These are phyloP conservation scores for Eugenia klotzschiana DNA, from an alignment of 441 rosid species.

Conservation along the genomic window DNA sequence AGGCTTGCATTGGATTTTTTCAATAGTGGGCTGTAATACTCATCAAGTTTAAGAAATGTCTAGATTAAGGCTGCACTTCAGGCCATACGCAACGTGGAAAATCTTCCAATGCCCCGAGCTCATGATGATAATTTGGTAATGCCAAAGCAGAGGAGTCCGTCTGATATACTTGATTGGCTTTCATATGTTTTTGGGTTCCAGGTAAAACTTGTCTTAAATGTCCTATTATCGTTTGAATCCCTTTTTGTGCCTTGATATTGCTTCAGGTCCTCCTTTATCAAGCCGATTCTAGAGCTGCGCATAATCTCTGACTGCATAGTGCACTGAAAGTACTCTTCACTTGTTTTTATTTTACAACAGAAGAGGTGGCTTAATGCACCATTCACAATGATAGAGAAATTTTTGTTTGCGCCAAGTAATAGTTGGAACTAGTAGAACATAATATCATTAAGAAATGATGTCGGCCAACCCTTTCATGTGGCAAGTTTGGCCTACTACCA, in stretches of 20 bases:
- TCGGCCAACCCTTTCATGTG: not conserved
- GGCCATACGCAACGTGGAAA: constrained; percentile 46
- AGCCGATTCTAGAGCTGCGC: not conserved
- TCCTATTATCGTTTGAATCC: not conserved
- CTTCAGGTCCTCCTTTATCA: not conserved
- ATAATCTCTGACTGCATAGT: not conserved
- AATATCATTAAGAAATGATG: not conserved
- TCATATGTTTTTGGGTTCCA: constrained; percentile 88
- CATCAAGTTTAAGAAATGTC: not conserved
- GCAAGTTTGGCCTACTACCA: not conserved
- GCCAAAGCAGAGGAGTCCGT: constrained; percentile 28
- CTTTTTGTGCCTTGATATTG: not conserved
- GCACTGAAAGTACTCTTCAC: not conserved
- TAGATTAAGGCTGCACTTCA: constrained; percentile 76
- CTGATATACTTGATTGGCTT: constrained; percentile 94
- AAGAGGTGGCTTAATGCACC: not conserved
- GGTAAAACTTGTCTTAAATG: constrained; percentile 26
- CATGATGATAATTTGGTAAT: constrained; percentile 8
- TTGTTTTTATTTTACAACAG: not conserved
- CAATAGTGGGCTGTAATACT: not conserved
- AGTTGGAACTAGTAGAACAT: not conserved
- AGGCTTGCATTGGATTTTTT: not conserved
- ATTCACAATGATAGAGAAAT: not conserved
- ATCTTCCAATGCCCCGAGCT: constrained; percentile 51
- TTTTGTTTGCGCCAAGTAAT: not conserved